Percentiles rank a stretch among this genome's conserved stretches.
phyloP scores from a whole-genome alignment of 441 rosid species.

The Syzygium malaccense region DNA sequence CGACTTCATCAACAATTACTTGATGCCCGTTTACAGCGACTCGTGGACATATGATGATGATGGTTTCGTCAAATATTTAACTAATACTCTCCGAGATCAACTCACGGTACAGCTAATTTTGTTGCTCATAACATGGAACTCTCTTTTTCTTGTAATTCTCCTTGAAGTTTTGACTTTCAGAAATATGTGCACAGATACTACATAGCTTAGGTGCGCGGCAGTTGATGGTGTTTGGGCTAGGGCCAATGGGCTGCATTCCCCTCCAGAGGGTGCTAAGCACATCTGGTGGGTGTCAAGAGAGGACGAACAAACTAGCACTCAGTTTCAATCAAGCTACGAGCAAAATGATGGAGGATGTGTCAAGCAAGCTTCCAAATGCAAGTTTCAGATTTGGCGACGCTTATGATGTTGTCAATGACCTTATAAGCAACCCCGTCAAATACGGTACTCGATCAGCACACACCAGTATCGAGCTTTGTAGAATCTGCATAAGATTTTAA shows the following conservation, averaged over 20 bases:
- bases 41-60: slow-evolving; percentile 76
- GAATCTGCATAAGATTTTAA: background rate
- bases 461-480: background rate
- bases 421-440: slow-evolving; percentile 59
- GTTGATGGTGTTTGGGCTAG: slow-evolving; percentile 76
- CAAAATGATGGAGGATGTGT: slow-evolving; percentile 33
- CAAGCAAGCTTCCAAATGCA: slow-evolving; percentile 42
- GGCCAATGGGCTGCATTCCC: slow-evolving; percentile 97
- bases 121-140: background rate
- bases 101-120: slow-evolving; percentile 30
- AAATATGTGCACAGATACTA: slow-evolving; percentile 22
- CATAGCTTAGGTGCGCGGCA: slow-evolving; percentile 67
- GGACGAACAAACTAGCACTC: slow-evolving; percentile 60
- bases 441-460: slow-evolving; percentile 30
- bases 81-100: slow-evolving; percentile 64
- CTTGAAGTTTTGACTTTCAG: background rate
- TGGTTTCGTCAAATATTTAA: slow-evolving; percentile 49
- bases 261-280: slow-evolving; percentile 75
- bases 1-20: slow-evolving; percentile 95
- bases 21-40: slow-evolving; percentile 77
- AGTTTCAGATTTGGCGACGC: slow-evolving; percentile 75
- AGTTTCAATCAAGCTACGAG: slow-evolving; percentile 57
- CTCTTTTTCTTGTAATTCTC: background rate
- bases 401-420: slow-evolving; percentile 67
- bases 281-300: slow-evolving; percentile 56